phyloP scores from a whole-genome alignment of 1,139 yeast genomes.

The Diutina neorugosa region DNA sequence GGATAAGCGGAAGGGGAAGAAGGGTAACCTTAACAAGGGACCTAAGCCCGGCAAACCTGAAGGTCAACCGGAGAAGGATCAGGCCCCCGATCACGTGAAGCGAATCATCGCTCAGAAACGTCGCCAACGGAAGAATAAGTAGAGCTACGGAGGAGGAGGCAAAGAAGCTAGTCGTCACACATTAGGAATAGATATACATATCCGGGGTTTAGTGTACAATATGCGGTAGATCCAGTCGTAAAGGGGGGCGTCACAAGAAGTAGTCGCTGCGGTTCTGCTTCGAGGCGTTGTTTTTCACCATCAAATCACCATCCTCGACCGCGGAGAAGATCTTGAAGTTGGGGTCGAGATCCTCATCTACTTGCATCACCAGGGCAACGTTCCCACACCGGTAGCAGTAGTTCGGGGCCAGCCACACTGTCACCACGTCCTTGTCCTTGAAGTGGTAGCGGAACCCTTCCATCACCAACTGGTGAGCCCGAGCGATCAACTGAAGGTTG shows the following conservation, averaged over 20 bases:
- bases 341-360: conserved; percentile 77
- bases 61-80: conserved; percentile 31
- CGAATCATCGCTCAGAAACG: conserved; percentile 59
- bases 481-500: conserved; percentile 75
- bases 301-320: conserved; percentile 59
- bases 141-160: neutral
- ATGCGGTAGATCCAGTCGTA: neutral
- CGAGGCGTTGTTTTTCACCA: conserved; percentile 1
- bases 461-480: conserved; percentile 98
- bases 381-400: conserved; percentile 91
- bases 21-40: conserved; percentile 8
- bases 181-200: neutral
- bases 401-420: conserved; percentile 12
- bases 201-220: neutral
- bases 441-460: conserved; percentile 45
- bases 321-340: conserved; percentile 91
- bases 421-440: conserved; percentile 24
- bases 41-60: conserved; percentile 11
- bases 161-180: neutral
- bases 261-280: conserved; percentile 4
- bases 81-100: conserved; percentile 37
- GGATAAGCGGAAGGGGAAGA: conserved; percentile 8
- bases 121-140: conserved; percentile 40
- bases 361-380: conserved; percentile 96
- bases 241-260: neutral